These are phyloP conservation scores for Alisma plantagoaquatica DNA, from an alignment of 106 monocot species.

Conservation along the genomic window DNA sequence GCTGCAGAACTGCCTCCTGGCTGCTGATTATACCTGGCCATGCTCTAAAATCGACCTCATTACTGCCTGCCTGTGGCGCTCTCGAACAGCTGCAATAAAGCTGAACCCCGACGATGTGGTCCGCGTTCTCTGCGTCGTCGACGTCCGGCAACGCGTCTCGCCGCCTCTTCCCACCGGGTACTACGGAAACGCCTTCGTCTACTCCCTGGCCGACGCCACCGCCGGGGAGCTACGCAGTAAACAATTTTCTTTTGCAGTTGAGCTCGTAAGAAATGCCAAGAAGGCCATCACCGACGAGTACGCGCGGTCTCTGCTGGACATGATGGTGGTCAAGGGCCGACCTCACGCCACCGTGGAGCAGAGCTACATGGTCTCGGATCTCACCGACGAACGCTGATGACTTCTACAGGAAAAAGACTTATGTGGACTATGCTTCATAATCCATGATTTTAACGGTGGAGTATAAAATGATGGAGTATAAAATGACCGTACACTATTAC, in stretches of 20 bases:
- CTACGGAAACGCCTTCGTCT: conserved; percentile 41
- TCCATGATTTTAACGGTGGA: no score
- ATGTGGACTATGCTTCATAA: no score
- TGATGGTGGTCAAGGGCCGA: conserved; percentile 31
- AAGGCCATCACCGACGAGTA: conserved; percentile 12
- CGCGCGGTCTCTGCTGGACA: conserved; percentile 32
- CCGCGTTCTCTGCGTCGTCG: conserved; percentile 23
- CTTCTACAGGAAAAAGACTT: no score
- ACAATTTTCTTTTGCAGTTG: conserved; percentile 21
- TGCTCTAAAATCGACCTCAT: conserved; percentile 25
- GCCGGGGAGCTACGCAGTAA: conserved; percentile 14
- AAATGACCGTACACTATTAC: no score
- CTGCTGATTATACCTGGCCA: conserved; percentile 1
- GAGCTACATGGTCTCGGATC: conserved; percentile 28
- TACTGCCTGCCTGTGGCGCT: conserved; percentile 37
- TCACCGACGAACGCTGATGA: no score
- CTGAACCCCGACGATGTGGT: conserved; percentile 26
- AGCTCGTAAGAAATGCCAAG: conserved; percentile 28
- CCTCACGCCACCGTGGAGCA: conserved; percentile 13
- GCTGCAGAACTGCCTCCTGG: conserved; percentile 17
- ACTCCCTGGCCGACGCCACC: conserved; percentile 17
- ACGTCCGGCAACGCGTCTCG: conserved; percentile 11
- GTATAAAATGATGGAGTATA: no score
- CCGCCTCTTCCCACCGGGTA: conserved; percentile 24
- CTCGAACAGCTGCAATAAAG: conserved; percentile 27